phyloP scores from a whole-genome alignment of 345 rosid species.

The Brassica cretica region DNA sequence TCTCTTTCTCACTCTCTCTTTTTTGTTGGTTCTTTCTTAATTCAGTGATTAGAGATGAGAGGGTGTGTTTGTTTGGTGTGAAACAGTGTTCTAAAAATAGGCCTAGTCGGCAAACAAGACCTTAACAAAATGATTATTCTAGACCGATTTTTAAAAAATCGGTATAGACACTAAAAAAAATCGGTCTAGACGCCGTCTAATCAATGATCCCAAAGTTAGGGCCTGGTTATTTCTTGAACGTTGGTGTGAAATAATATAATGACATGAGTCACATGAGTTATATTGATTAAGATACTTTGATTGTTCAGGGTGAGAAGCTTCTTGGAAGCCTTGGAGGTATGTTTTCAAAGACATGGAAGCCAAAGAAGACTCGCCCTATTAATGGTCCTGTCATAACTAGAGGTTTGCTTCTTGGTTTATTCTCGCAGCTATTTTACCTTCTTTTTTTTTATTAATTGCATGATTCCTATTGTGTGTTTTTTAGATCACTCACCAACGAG shows the following conservation, averaged over 20 bases:
- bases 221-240: no score
- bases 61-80: not conserved
- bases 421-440: not conserved
- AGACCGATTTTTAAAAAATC: no score
- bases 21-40: no score
- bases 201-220: no score
- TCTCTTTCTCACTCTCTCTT: not conserved
- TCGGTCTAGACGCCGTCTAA: no score
- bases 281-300: conserved; percentile 3
- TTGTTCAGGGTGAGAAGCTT: conserved; percentile 90
- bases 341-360: conserved; percentile 91
- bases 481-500: conserved; percentile 62
- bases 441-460: not conserved
- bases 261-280: no score
- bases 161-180: no score
- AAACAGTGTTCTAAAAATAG: no score
- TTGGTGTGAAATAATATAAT: no score
- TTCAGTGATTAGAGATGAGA: not conserved
- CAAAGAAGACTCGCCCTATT: conserved; percentile 71
- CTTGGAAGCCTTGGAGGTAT: conserved; percentile 94
- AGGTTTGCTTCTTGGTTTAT: conserved; percentile 48
- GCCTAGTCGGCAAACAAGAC: no score
- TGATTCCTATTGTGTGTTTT: not conserved
- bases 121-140: no score
- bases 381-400: conserved; percentile 64